Evolutionary conservation across 805 yeast species (phyloP).

Genomic region (Kodamaea nitidulidarum): DNA sequence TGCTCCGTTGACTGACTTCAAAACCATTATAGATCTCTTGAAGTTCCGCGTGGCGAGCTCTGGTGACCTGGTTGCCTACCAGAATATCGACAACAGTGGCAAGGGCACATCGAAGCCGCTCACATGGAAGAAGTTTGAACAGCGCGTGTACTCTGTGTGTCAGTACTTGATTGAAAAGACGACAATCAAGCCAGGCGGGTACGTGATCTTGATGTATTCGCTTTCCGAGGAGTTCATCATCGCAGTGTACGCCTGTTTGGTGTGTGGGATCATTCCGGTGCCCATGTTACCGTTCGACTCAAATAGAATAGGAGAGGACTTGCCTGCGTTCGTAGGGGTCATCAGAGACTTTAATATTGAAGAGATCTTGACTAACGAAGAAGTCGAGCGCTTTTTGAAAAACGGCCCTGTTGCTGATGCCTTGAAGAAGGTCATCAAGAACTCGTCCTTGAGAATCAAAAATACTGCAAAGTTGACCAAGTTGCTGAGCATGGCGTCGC

Average conservation of each 20-base stretch:
- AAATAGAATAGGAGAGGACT: conserved; percentile 67
- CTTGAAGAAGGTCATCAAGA: conserved; percentile 45
- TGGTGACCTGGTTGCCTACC: conserved; percentile 78
- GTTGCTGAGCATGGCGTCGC: conserved; percentile 33
- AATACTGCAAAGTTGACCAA: conserved; percentile 61
- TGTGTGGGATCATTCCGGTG: conserved; percentile 73
- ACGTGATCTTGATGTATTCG: conserved; percentile 77
- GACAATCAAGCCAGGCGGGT: conserved; percentile 60
- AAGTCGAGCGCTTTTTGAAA: conserved; percentile 65
- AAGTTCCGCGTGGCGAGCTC: conserved; percentile 73
- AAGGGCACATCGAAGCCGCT: conserved; percentile 35
- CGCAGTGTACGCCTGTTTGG: conserved; percentile 81
- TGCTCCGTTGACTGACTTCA: conserved; percentile 69
- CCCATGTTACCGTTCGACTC: conserved; percentile 72
- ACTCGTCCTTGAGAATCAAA: conserved; percentile 48
- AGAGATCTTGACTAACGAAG: conserved; percentile 74
- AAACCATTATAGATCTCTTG: conserved; percentile 65
- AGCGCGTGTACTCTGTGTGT: conserved; percentile 70
- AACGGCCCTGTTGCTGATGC: conserved; percentile 60
- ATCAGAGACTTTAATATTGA: conserved; percentile 67
- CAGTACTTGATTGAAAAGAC: conserved; percentile 66
- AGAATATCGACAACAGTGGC: conserved; percentile 34
- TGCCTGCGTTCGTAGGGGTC: conserved; percentile 58
- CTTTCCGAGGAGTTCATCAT: conserved; percentile 82
- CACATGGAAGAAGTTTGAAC: conserved; percentile 79